These are phyloP conservation scores for Trichoderma arundinaceum DNA, from an alignment of 2,329 filamentous ascomycete species.

Conservation along the genomic window DNA sequence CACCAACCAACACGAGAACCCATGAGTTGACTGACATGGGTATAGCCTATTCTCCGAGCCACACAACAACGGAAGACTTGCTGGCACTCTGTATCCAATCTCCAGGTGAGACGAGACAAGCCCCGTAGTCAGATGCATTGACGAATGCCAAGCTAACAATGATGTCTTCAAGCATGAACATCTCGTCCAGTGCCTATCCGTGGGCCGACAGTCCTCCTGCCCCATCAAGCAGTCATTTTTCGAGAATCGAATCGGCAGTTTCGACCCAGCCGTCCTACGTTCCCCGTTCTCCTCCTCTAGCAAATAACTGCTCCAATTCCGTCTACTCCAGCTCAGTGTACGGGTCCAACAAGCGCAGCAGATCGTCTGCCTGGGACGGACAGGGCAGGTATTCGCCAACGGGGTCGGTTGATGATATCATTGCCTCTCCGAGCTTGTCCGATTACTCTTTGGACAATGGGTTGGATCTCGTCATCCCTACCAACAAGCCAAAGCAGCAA, in stretches of 20 bases:
- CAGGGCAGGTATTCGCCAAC: constrained; percentile 61
- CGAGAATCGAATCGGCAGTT: constrained; percentile 50
- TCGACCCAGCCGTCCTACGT: constrained; percentile 49
- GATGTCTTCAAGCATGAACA: constrained; percentile 50
- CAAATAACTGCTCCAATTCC: constrained; percentile 42
- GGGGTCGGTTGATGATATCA: constrained; percentile 64
- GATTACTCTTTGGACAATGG: constrained; percentile 64
- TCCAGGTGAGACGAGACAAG: constrained; percentile 47
- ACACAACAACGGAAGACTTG: constrained; percentile 44
- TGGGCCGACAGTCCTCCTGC: constrained; percentile 35
- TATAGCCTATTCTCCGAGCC: constrained; percentile 43
- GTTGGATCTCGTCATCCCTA: constrained; percentile 48
- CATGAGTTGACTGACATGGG: constrained; percentile 29
- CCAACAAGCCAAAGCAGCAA: constrained; percentile 51
- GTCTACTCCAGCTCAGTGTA: constrained; percentile 32
- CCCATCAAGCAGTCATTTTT: constrained; percentile 44
- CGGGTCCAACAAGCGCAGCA: constrained; percentile 31
- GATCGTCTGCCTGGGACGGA: constrained; percentile 53
- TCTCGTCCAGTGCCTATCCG: constrained; percentile 46
- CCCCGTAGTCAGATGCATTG: not conserved
- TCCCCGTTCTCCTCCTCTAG: constrained; percentile 50
- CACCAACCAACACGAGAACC: constrained; percentile 10
- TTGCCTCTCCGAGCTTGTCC: constrained; percentile 63
- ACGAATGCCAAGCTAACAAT: constrained; percentile 42
- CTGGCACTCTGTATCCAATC: constrained; percentile 46